Conservation (phyloP, 1,284 basidiomycete genomes). For the Ganoderma leucocontextum region DNA sequence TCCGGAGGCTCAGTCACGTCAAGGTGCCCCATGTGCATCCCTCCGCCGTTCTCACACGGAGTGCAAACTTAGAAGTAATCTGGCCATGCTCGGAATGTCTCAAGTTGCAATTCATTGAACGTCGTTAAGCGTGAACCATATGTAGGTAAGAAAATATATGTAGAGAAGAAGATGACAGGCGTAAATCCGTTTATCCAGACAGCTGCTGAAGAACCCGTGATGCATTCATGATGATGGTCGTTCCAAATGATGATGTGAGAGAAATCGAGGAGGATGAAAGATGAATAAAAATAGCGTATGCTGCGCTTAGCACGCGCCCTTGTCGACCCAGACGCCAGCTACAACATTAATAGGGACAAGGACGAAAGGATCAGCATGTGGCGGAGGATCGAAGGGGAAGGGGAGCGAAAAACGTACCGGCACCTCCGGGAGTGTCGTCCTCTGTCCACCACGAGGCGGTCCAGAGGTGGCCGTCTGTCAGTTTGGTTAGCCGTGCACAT, state of each 20-base stretch:
- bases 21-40: neutral
- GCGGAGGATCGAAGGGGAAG: neutral
- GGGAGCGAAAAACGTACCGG: slow-evolving; percentile 37
- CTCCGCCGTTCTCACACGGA: neutral
- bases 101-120: slow-evolving; percentile 5
- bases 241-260: neutral
- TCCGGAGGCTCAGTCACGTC: neutral
- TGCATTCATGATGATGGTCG: neutral
- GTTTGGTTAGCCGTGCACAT: slow-evolving; percentile 24
- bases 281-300: neutral
- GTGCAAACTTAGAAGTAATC: neutral
- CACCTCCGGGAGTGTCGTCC: slow-evolving; percentile 62
- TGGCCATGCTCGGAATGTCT: neutral
- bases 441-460: slow-evolving; percentile 72
- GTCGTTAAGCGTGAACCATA: neutral
- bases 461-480: slow-evolving; percentile 62
- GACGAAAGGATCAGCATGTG: neutral
- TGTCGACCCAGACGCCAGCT: slow-evolving; percentile 65
- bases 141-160: neutral
- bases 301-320: slow-evolving; percentile 54
- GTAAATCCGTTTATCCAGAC: neutral
- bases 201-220: neutral
- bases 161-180: neutral
- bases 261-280: neutral
- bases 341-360: neutral